Base-by-base conservation (phyloP, 805 yeast species). In the Debaryomyces tyrocola region DNA sequence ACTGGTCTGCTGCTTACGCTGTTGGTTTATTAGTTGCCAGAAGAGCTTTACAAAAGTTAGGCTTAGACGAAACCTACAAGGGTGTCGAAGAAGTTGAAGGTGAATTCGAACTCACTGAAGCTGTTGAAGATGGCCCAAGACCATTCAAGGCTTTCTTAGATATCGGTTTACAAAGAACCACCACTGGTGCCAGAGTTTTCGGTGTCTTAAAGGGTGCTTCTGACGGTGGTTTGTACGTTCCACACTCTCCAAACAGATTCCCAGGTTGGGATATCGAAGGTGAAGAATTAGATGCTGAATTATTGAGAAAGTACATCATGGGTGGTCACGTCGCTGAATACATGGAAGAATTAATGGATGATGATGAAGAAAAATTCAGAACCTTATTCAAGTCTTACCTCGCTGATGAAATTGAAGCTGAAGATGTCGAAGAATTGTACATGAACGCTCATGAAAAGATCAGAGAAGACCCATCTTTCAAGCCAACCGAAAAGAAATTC, bases 201-300 rank as follows among this genome's bases (percentile, higher is more conserved):
- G 99, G 98, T 89, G 97, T 94, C 72, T 82, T 94, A 71, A 94
- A 94, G 87, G 99, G 99, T 87, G 99, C 99, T 70, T 92, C 98
- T 58, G 99, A 94, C 75, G 99, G 99, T 88, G 99, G 99, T 68
- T 83, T 94, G 69, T 90, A 87, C 91, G 82, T 94, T 73, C 99
- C 99, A 64, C 99, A 94, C 91, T 90, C 96, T 66, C 88, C 96
- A 73, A 91, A 91, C 85, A 91, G 99, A 87, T 94, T 91, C 96
- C 99, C 99, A 79, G 99, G 99, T 82, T 94, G 92, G 96, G 99
- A 94, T 78, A 89, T 92, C 68, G 99, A 94, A 83, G 70, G 86
- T 67, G 96, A 94, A 83, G 99, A 94, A 82, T 85, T 94, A 67
- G 99, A 94, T 73, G 90, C 97, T 67, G 99, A 94, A 74, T 77